Base-by-base conservation (phyloP, 208 protist genomes). In the Porcisia hertigi region DNA sequence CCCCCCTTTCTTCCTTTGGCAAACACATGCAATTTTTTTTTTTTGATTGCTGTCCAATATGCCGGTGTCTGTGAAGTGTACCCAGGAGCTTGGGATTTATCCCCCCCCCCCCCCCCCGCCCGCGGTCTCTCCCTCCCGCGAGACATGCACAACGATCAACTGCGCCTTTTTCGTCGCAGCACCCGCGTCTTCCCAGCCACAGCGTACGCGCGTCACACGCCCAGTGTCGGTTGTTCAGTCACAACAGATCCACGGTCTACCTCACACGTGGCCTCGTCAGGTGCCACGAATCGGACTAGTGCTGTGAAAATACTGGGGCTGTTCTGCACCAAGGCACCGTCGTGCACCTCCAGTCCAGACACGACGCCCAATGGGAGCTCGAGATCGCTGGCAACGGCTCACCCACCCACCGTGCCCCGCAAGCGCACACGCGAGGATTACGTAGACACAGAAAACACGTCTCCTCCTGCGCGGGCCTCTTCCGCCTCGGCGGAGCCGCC, bases 171-270 rank as follows among this genome's bases (percentile, higher is more conserved):
- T n/a, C 76, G 81, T 9, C 69, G 67, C 41, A 74, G 64, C 67
- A 71, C 69, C 11, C 80, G 84, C 14, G 65, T 86, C 30, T 85
- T 88, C 23, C 87, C 87, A 9, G 43, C 64, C 16, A 57, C 86
- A 45, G 84, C 84, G 43, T 91, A 82, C 64, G 80, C 79, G 5
- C 69, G 67, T 30, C 84, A 88, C 69, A 80, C 84, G 14, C 62
- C 84, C 39, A 65, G 76, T 34, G 76, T 76, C 20, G 76, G 85
- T 63, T 80, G 83, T 69, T 77, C 83, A 6, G 52, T 76, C 9
- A 52, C 69, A 47, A 67, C 71, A 18, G 69, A 76, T 41, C 11
- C 54, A 1, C 74, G 58, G 52, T 14, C 58, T 0, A 54, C 45
- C 30, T 11, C 59, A 14, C 23, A 71, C 34, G 71, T 54, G 1